Base-by-base conservation (phyloP, 108 stramenopile genomes). In the Mediolabrus comicus region DNA sequence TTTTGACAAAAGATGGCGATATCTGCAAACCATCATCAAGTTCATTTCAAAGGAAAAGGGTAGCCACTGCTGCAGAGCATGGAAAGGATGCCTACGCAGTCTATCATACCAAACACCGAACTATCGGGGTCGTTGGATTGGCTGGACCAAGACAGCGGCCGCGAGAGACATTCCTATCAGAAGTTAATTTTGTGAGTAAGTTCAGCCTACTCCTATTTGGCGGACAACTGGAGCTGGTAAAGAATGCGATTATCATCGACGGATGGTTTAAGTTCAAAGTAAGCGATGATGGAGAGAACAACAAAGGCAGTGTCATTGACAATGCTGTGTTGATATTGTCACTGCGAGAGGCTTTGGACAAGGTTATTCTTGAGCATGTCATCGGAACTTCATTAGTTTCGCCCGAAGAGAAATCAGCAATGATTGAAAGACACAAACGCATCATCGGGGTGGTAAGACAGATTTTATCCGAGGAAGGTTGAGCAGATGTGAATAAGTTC, bases 201-300 rank as follows among this genome's bases (percentile, higher is more conserved):
- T 89, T 86, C 60, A 82, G 86, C 3, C 72, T 89, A 17, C 67
- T 89, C 12, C 52, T 89, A 10, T 89, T 89, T 68, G 85, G 81
- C 24, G 87, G 87, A 28, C 51, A 85, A 24, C 36, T 83, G 17
- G 75, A 83, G 32, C 62, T 86, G 17, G 58, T 64, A n/a, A 67
- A 79, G 16, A 84, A 85, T 62, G 77, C 74, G 14, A 63, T 79
- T 32, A 71, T 86, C 55, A 72, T 88, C 29, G 85, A 88, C 49
- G 67, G 56, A 8, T 88, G 83, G 83, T 62, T 88, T n/a, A 88
- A 88, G 67, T 88, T 88, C 64, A 88, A 86, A 69, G 62, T 86
- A 0, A 77, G 81, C 34, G 64, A 68, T 14, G 59, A 68, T 55
- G 28, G 35, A n/a, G 74, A 75, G 19, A 62, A 49, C 22, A 61